Evolutionary conservation across 2,329 filamentous ascomycete genomes (phyloP), one percentile per base, ranked within the genome.

Genomic region (Fusarium aywerte): DNA sequence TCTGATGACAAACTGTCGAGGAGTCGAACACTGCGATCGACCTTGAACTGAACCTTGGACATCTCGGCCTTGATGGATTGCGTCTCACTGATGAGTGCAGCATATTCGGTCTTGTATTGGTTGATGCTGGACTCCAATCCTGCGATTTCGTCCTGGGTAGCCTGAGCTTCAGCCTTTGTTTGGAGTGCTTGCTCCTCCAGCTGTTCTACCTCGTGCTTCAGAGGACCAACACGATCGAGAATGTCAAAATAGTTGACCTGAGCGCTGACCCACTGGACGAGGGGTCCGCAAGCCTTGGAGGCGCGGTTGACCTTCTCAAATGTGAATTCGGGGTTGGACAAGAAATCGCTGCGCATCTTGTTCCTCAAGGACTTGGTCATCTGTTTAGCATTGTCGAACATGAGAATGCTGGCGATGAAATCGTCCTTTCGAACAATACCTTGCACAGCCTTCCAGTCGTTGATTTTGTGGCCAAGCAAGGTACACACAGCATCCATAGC

Each of bases 201-300:
- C 75, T 92, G 85, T 23, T 87, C 86, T 43, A 99, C 95, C 79
- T 99, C 96, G 48, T 95, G 91, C 76, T 95, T 91, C 56, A 99
- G 83, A 23, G 96, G 96, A 3, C 95, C 96, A 60, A 99, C 93
- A 35, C 93, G 89, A 76, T 98, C 94, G 66, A 99, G 83, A 72
- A 99, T 99, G 69, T 96, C 93, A n/a, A 95, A 97, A 79, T 97
- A 99, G 75, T 92, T 93, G 76, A 99, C 96, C 80, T 99, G 96
- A 20, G 96, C 96, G 77, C 92, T 87, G 4, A 97, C 95, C 96
- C 96, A 99, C 76, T 97, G 93, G 18, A 99, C 95, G 15, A 99
- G 85, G 25, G 96, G 96, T 74, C 96, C 96, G 78, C 96, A 99
- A 44, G 96, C 96, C 82, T 96, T 97, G 81, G 92, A 97, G 63